These are phyloP conservation scores for Cornus kousa DNA, from an alignment of 148 eudicot genomes.

Conservation along the genomic window DNA sequence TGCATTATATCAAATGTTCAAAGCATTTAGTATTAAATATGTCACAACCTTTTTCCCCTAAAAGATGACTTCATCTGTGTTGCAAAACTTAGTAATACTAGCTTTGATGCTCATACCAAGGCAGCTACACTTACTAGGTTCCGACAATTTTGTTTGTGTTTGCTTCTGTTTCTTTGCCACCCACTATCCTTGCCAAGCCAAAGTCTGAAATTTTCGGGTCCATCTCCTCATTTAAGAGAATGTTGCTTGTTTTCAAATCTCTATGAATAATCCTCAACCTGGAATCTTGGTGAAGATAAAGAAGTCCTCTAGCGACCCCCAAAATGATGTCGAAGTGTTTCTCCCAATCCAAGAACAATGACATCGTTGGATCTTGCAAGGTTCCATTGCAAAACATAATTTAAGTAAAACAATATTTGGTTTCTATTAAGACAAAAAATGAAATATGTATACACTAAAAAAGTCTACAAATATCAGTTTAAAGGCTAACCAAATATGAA, in stretches of 20 bases:
- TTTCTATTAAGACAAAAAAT: no score
- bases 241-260: slow-evolving; percentile 20
- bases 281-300: slow-evolving; percentile 22
- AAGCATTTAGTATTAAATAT: neutral
- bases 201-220: slow-evolving; percentile 24
- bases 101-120: no score
- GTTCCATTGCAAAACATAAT: neutral
- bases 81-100: no score
- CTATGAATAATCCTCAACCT: slow-evolving; percentile 18
- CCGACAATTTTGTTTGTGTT: slow-evolving; percentile 19
- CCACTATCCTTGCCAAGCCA: slow-evolving; percentile 19
- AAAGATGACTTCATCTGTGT: no score
- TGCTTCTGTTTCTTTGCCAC: slow-evolving; percentile 16
- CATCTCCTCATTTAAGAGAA: slow-evolving; percentile 13
- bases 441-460: no score
- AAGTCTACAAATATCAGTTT: no score
- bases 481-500: no score
- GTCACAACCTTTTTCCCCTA: neutral
- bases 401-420: neutral
- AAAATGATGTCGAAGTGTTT: slow-evolving; percentile 36
- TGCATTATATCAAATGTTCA: neutral
- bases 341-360: slow-evolving; percentile 8
- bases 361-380: neutral
- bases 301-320: slow-evolving; percentile 30
- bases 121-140: slow-evolving; percentile 15